Conservation (phyloP, 768 basidiomycete species). For the Polyporus arcularius region DNA sequence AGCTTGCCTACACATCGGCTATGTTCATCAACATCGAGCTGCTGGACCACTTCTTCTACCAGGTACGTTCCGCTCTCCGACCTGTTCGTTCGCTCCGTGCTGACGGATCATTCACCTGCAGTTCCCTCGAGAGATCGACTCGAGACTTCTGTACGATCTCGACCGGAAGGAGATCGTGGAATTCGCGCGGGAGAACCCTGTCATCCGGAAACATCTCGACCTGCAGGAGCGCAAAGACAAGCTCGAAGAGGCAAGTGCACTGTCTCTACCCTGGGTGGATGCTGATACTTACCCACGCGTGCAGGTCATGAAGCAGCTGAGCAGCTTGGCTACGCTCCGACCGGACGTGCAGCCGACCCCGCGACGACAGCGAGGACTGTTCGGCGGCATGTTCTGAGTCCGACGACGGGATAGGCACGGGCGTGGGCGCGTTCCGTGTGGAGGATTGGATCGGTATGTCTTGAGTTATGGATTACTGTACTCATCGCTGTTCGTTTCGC, state of each 20-base stretch:
- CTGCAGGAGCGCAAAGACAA: constrained; percentile 97
- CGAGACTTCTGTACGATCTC: constrained; percentile 89
- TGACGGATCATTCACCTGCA: constrained; percentile 32
- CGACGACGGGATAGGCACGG: not conserved
- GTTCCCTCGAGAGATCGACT: constrained; percentile 98
- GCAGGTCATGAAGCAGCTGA: constrained; percentile 94
- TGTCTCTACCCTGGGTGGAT: not conserved
- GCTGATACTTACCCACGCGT: constrained; percentile 8
- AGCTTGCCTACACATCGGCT: constrained; percentile 91
- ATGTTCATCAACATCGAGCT: constrained; percentile 99
- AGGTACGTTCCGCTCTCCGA: constrained; percentile 50
- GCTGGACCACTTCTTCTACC: constrained; percentile 98
- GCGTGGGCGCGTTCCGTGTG: not conserved
- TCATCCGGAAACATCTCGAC: constrained; percentile 84
- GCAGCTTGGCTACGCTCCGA: constrained; percentile 86
- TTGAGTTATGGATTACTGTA: constrained; percentile 8
- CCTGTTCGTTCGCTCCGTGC: not conserved
- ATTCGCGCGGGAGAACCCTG: constrained; percentile 95
- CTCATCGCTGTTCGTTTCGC: not conserved
- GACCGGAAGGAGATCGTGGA: constrained; percentile 85
- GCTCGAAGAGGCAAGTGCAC: constrained; percentile 77
- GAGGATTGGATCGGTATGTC: not conserved
- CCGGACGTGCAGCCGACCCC: constrained; percentile 76
- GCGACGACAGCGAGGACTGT: constrained; percentile 76
- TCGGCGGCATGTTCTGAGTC: constrained; percentile 64